Evolutionary conservation across 345 rosid genomes (phyloP), one percentile per base, ranked within the genome.

Genomic region (Lumnitzera littorea): DNA sequence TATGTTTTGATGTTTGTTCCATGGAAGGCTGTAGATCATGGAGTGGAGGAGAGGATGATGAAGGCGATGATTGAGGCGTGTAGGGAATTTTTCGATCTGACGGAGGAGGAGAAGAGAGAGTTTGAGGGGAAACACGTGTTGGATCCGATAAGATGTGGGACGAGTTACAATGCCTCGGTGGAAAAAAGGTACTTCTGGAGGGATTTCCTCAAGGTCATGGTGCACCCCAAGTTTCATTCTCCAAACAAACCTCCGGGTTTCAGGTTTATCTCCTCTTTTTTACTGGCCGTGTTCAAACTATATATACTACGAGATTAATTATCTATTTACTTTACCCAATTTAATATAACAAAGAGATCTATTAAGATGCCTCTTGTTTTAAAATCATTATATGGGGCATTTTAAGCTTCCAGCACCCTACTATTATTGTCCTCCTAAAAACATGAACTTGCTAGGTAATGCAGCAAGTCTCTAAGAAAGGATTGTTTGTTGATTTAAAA

Each of bases 201-300:
- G 55, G 80, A 79, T 57, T 79, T 59, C 58, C 72, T 79, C 51
- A 79, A 76, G 64, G 20, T 79, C 55, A 73, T 49, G 23, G 78
- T 73, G 41, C 74, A 76, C 73, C 84, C 80, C 51, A 53, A 70
- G 25, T 79, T 79, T 63, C 54, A 56, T 46, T 70, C 76, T 56
- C 84, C 80, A 13, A 11, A 10, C 12, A 68, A 57, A 1, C 79
- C 79, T 31, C 24, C n/a, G 43, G 76, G 69, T 51, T 74, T 74
- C 66, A 72, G 79, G 79, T 78, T 61, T n/a, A 29, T 53, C 8
- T 12, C 23, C 43, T 36, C 43, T 36, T 36, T 36, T 36, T 36
- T 36, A 36, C 43, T 36, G 43, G 43, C 43, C 10, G 43, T 36
- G 9, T 36, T 36, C 11, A 9, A 36, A 36, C 9, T 36, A 7